Evolutionary conservation across 2,329 filamentous ascomycete species (phyloP).

Genomic region (Fusarium liriodendri): DNA sequence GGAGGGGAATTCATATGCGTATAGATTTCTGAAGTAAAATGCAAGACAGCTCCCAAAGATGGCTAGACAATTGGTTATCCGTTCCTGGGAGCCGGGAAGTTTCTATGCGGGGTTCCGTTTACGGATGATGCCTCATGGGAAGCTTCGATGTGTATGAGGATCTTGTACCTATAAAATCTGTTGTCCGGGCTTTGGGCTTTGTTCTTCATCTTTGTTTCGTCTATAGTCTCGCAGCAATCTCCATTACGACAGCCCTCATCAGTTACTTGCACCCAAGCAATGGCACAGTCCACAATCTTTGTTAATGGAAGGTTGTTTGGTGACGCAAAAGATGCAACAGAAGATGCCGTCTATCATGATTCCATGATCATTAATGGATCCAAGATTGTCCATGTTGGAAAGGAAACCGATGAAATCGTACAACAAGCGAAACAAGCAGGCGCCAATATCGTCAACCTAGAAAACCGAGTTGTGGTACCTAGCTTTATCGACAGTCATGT

Average conservation of each 20-base stretch:
- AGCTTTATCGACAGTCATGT: conserved; percentile 65
- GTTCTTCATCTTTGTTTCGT: not conserved
- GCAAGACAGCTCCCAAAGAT: conserved; percentile 1
- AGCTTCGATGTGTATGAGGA: not conserved
- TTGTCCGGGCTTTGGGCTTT: not conserved
- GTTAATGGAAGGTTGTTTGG: conserved; percentile 1
- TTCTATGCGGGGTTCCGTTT: not conserved
- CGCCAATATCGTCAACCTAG: conserved; percentile 42
- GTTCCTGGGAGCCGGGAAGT: not conserved
- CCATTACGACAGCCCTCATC: not conserved
- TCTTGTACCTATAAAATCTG: not conserved
- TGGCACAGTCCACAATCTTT: not conserved
- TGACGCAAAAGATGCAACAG: not conserved
- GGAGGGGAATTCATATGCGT: not conserved
- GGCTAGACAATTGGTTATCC: not conserved
- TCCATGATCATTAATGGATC: conserved; percentile 13
- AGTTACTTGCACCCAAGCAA: not conserved
- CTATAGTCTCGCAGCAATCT: not conserved
- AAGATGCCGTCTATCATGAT: not conserved
- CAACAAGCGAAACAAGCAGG: conserved; percentile 1
- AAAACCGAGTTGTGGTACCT: conserved; percentile 53
- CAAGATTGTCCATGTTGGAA: conserved; percentile 20
- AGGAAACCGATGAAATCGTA: not conserved
- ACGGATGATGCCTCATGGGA: not conserved
- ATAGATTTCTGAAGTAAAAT: not conserved